Base-by-base conservation (phyloP, 768 basidiomycete genomes). In the Lyophyllum semitale region DNA sequence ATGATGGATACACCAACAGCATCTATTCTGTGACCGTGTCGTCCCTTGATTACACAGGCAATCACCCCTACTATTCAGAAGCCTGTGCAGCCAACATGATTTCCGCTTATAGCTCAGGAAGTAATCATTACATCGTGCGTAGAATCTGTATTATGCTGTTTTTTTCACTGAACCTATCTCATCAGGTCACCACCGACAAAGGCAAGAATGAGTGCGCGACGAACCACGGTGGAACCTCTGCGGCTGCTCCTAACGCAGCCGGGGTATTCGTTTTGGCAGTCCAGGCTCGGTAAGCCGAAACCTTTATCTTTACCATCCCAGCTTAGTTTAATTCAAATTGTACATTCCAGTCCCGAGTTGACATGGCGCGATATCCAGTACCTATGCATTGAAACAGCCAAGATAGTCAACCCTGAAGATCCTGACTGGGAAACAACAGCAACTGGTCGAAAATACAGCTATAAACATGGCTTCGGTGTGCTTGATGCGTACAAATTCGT, bases 321-420 rank as follows among this genome's bases (percentile, higher is more conserved):
- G n/a, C 27, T 57, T 52, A 40, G 22, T 33, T 2, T 40, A n/a
- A 22, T 35, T 33, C 52, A 49, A 51, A 61, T 64, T 48, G 47
- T 45, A 30, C 50, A 29, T 22, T 27, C 17, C 57, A 91, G 95
- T 9, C 95, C 97, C 17, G 95, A 98, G 51, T 83, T 98, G n/a
- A 89, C 91, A 25, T 99, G 97, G 97, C 87, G 97, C 50, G 97
- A 99, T 65, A 79, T 98, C 43, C 97, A 99, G 67, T 87, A 99
- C 65, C 78, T 99, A 18, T 85, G 86, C 59, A 84, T 98, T 35
- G 79, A 80, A 55, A 89, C 87, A 1, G 89, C 91, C 0, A 79
- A 84, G 26, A 76, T 81, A 62, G 83, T 98, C 68, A 97, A 95
- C 66, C 78, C 84, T 2, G 85, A 89, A 1, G 96, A 98, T 64